A percentile compares a stretch with the other conserved stretches of the same genome.
Conservation (phyloP, 495 filamentous ascomycete genomes). For the Chaetomium tenue region DNA sequence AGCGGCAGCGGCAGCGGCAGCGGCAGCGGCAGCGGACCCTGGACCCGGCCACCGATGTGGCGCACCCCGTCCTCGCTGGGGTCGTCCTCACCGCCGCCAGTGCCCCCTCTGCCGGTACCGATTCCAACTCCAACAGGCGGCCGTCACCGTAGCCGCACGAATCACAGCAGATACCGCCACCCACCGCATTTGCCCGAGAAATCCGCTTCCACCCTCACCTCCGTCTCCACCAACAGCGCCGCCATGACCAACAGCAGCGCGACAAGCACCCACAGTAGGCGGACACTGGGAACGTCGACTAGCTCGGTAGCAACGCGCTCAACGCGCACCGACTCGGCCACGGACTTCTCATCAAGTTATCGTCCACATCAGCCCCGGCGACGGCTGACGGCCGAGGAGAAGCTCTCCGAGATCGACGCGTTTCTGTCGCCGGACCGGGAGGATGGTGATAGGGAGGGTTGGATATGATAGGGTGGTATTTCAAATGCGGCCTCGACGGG, state of each 20-base stretch:
- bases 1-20: constrained; percentile 14
- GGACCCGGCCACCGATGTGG: constrained; percentile 17
- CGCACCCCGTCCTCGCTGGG: constrained; percentile 10
- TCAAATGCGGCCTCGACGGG: not conserved
- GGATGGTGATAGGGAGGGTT: not conserved
- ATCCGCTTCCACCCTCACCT: constrained; percentile 5
- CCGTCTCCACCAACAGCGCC: not conserved
- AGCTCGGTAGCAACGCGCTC: not conserved
- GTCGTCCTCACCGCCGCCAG: not conserved
- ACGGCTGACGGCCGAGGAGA: constrained; percentile 20
- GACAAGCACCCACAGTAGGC: not conserved
- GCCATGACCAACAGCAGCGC: constrained; percentile 5
- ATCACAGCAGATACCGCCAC: not conserved
- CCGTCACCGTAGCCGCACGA: not conserved
- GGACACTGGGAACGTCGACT: not conserved
- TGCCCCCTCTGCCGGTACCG: not conserved
- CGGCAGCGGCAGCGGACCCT: constrained; percentile 10
- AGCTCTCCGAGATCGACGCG: constrained; percentile 19
- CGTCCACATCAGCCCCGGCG: not conserved
- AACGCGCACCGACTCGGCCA: not conserved
- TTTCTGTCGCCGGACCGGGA: constrained; percentile 11
- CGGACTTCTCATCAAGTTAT: not conserved
- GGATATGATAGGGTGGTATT: not conserved
- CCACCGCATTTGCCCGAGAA: not conserved
- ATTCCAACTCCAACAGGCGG: not conserved